These are phyloP conservation scores for Candolleomyces eurysporus DNA, from an alignment of 768 basidiomycete genomes.

Conservation along the genomic window DNA sequence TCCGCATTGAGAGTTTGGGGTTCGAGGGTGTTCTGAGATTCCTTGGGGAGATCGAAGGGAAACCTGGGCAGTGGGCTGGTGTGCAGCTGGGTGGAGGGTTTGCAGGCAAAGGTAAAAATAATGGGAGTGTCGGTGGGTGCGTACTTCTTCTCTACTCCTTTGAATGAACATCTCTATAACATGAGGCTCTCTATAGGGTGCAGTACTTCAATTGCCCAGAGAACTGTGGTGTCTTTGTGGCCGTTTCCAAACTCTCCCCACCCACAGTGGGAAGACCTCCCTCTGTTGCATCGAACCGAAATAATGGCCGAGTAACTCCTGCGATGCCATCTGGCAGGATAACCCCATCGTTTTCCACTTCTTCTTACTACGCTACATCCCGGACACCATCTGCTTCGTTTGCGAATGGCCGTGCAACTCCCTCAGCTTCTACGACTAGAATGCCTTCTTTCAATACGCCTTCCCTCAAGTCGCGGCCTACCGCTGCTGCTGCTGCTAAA, in stretches of 20 bases:
- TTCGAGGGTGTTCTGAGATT: conserved; percentile 83
- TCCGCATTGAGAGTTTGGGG: conserved; percentile 84
- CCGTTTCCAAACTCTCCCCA: conserved; percentile 74
- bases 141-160: conserved; percentile 27
- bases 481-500: conserved; percentile 31
- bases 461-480: conserved; percentile 27
- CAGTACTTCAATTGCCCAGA: conserved; percentile 85
- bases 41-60: conserved; percentile 84
- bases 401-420: conserved; percentile 45
- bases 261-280: conserved; percentile 74
- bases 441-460: conserved; percentile 38
- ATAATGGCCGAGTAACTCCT: conserved; percentile 60
- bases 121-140: conserved; percentile 87
- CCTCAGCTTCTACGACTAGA: conserved; percentile 36
- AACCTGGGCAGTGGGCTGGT: conserved; percentile 89
- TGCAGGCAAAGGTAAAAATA: conserved; percentile 90
- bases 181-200: conserved; percentile 43
- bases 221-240: conserved; percentile 89
- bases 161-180: conserved; percentile 7
- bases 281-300: conserved; percentile 72
- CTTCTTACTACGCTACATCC: neutral
- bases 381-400: conserved; percentile 22
- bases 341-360: conserved; percentile 42
- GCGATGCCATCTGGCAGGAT: conserved; percentile 45
- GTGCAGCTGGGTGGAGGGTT: conserved; percentile 88